Percentiles rank a stretch among this genome's conserved stretches.
Evolutionary conservation across 2,329 filamentous ascomycete genomes (phyloP).

Genomic region (Orbilia brochopaga): DNA sequence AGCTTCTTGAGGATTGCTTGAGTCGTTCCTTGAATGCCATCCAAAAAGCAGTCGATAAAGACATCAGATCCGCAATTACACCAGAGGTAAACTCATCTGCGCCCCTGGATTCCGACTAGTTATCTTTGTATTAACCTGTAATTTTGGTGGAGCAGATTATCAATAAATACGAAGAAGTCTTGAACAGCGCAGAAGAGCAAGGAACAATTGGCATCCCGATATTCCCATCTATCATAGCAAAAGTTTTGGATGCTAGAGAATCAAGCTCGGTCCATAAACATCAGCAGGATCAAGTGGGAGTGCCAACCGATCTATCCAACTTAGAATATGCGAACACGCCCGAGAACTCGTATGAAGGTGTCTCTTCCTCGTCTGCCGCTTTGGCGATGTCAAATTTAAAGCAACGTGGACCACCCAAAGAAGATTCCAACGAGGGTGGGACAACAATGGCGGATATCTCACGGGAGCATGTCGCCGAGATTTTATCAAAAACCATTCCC

Average conservation of each 20-base stretch:
- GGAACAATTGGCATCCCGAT: conserved; percentile 19
- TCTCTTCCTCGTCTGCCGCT: no score
- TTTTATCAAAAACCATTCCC: no score
- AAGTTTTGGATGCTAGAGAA: neutral
- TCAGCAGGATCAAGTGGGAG: neutral
- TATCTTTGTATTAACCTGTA: neutral
- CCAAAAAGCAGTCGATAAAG: neutral
- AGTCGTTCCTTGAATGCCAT: conserved; percentile 1
- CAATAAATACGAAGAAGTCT: conserved; percentile 3
- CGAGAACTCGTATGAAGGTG: no score
- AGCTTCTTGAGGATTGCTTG: conserved; percentile 19
- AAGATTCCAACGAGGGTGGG: no score
- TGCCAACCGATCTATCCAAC: no score
- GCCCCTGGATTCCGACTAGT: neutral
- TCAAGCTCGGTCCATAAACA: neutral
- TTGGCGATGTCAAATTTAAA: no score
- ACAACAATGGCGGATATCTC: no score
- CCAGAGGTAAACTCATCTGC: conserved; percentile 1
- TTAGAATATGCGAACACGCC: no score
- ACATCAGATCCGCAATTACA: neutral
- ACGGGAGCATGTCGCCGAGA: no score
- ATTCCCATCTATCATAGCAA: neutral
- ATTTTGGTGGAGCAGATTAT: neutral
- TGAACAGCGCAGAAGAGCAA: conserved; percentile 4
- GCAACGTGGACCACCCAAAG: no score